Evolutionary conservation across 2,329 filamentous ascomycete species (phyloP), one percentile per base, ranked within the genome.

Genomic region (Zymoseptoria tritici): DNA sequence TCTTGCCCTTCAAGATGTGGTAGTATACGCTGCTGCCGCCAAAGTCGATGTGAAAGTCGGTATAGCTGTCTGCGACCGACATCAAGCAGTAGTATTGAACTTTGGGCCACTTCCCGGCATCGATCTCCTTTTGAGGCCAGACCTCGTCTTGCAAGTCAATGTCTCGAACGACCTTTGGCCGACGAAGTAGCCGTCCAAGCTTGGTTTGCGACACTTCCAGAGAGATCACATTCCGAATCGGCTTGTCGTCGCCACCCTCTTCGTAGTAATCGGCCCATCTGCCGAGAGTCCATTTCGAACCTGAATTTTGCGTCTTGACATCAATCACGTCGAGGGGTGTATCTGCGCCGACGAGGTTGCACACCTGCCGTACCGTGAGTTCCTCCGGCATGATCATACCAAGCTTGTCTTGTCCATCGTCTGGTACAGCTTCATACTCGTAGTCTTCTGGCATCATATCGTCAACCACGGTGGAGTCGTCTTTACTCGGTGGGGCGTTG

Each of bases 1-100:
- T 88, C 67, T 81, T 84, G 58, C 85, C 85, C 64, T 85, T 85
- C 57, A 88, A 73, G 62, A 88, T 87, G 67, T 88, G 85, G 65
- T 88, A 88, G 68, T 84, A 88, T 5, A 88, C 85, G 1, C 85
- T 88, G 3, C 85, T 88, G 4, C 85, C 85, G 42, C 85, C 85
- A 72, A 88, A 88, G 68, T 88, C 85, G 68, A 88, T 86, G 72
- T 88, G 85, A 65, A 88, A 88, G 71, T 88, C 85, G 20, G 85
- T 88, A 65, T 86, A 88, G 71, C 85, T 87, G 71, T 88, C 85
- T 11, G 84, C 83, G 21, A 87, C 85, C 4, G 85, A 88, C 85
- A 88, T 88, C 42, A 88, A 74, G 68, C 84, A 86, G 74, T 87
- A 87, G 67, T 85, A 87, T 61, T 87, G 84, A 7, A 88, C 85